Conservation (phyloP, 805 yeast genomes). For the Myxozyma nipponensis region DNA sequence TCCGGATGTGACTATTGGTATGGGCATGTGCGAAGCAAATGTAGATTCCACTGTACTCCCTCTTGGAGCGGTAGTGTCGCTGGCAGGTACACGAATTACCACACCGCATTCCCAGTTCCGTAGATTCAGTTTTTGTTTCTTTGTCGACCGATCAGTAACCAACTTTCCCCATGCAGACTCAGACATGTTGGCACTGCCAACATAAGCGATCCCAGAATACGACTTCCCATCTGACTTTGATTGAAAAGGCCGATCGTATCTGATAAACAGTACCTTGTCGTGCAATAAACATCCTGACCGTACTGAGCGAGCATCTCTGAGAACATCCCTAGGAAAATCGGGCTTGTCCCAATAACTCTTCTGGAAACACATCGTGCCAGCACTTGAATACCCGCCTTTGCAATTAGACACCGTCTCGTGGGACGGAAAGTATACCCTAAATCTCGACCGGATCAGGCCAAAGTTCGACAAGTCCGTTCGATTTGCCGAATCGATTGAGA, state of each 20-base stretch:
- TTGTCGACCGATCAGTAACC: constrained; percentile 10
- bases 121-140: constrained; percentile 9
- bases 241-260: constrained; percentile 6
- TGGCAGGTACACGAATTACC: constrained; percentile 10
- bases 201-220: constrained; percentile 14
- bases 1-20: constrained; percentile 19
- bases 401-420: constrained; percentile 23
- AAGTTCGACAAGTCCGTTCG: not conserved
- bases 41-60: constrained; percentile 1
- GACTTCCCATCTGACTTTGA: constrained; percentile 3
- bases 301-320: constrained; percentile 20
- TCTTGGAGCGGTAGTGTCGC: not conserved
- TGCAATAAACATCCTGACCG: constrained; percentile 25
- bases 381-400: constrained; percentile 18
- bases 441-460: constrained; percentile 2
- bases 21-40: constrained; percentile 7
- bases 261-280: constrained; percentile 23
- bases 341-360: constrained; percentile 17
- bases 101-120: constrained; percentile 29
- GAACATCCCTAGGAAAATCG: constrained; percentile 19
- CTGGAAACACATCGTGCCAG: constrained; percentile 24
- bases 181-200: constrained; percentile 28
- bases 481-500: constrained; percentile 1
- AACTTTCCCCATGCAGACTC: constrained; percentile 28
- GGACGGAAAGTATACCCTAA: constrained; percentile 25